Evolutionary conservation across 2,329 filamentous ascomycete species (phyloP), one percentile per base, ranked within the genome.

Genomic region (Colletotrichum gigasporum): DNA sequence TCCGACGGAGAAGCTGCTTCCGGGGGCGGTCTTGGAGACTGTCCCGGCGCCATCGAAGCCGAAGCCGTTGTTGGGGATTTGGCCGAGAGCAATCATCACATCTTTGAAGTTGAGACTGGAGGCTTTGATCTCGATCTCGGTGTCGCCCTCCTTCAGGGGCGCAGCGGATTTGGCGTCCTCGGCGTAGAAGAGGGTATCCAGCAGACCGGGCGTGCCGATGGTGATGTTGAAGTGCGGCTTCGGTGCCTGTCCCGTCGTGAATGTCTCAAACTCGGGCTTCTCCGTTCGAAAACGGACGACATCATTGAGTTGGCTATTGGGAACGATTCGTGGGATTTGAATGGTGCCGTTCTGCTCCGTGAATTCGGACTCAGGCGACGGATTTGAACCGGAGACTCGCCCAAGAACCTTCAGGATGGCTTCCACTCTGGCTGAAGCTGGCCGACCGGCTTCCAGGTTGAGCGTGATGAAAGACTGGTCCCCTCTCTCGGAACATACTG

Each of bases 101-200:
- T 79, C 76, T 41, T 75, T 75, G 68, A 78, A 77, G 65, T 77
- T 76, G 51, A 78, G 67, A 12, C 74, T 70, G 9, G 70, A 63
- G 1, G 72, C 68, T 9, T 67, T 60, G 7, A 69, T 42, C 28
- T 67, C 51, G 5, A 69, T 70, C 52, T 79, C 74, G 14, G 79
- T 57, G 8, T 72, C 67, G 26, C 68, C 66, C 0, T 57, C 45
- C 6, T 16, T 32, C 1, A 73, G 63, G 8, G 34, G 35, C 20
- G 16, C 16, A 4, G 7, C 37, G 14, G 12, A 8, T 2, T 47
- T 16, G 12, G 30, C 6, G 1, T 28, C 20, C 8, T 62, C 58
- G 1, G 30, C 10, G 35, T 41, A 62, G 39, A 56, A 47, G 6
- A 62, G 41, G 2, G 58, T 62, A 6, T 57, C 52, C 5, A 62